A percentile compares a stretch with the other conserved stretches of the same genome.
phyloP scores from a whole-genome alignment of 176 grass and related monocot species.

The Saccharum officinarum region DNA sequence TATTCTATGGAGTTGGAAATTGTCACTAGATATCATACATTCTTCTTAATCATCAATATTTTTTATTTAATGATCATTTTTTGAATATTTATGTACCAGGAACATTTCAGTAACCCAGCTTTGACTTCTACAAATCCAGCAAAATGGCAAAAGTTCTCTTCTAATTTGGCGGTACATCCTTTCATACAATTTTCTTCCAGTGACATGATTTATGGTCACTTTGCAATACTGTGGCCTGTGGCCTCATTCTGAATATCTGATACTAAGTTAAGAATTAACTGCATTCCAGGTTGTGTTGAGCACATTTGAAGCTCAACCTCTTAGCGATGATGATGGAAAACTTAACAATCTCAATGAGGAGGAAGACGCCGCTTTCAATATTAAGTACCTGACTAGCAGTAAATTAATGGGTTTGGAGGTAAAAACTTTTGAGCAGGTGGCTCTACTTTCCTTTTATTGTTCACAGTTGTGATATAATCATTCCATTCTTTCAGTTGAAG shows the following conservation, averaged over 20 bases:
- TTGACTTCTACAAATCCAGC: slow-evolving; percentile 57
- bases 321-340: slow-evolving; percentile 90
- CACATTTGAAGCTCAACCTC: slow-evolving; percentile 98
- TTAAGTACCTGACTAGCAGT: slow-evolving; percentile 97
- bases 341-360: slow-evolving; percentile 78
- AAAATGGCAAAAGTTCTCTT: slow-evolving; percentile 89
- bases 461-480: slow-evolving; percentile 26
- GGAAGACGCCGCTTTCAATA: slow-evolving; percentile 91
- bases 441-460: not conserved
- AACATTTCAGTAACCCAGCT: slow-evolving; percentile 86
- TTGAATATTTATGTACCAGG: slow-evolving; percentile 45
- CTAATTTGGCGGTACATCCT: slow-evolving; percentile 65
- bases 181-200: slow-evolving; percentile 21
- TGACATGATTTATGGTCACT: not conserved
- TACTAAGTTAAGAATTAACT: slow-evolving; percentile 20
- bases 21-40: not conserved
- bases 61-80: not conserved
- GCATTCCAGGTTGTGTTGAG: slow-evolving; percentile 75
- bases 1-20: not conserved
- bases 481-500: slow-evolving; percentile 70
- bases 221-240: slow-evolving; percentile 13
- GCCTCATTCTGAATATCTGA: slow-evolving; percentile 22
- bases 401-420: slow-evolving; percentile 99
- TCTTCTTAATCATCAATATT: not conserved
- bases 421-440: slow-evolving; percentile 27